Evolutionary conservation across 345 rosid genomes (phyloP).

Genomic region (Pistacia atlantica): DNA sequence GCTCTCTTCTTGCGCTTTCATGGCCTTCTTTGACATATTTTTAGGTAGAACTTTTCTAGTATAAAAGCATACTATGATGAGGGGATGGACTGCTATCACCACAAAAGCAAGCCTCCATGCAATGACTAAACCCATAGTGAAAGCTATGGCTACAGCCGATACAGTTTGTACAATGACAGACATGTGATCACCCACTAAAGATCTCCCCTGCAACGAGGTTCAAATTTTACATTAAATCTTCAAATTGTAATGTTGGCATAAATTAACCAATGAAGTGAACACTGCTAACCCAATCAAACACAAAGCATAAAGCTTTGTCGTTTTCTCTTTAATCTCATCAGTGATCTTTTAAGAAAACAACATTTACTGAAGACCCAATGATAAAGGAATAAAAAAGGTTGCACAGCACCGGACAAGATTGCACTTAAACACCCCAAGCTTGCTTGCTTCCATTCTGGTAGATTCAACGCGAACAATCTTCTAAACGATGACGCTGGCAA

Average conservation of each 20-base stretch:
- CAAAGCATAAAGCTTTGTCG: constrained; percentile 42
- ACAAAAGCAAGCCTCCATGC: constrained; percentile 73
- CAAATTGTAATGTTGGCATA: constrained; percentile 63
- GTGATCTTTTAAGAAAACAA: constrained; percentile 46
- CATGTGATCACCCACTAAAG: constrained; percentile 62
- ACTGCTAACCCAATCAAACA: constrained; percentile 48
- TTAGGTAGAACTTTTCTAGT: constrained; percentile 43
- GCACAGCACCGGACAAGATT: constrained; percentile 58
- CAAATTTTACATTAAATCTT: no score
- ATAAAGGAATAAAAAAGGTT: constrained; percentile 53
- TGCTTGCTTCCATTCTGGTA: constrained; percentile 73
- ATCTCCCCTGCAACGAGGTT: constrained; percentile 46
- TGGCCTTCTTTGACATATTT: constrained; percentile 48
- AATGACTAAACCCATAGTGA: constrained; percentile 64
- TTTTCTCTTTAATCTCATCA: constrained; percentile 53
- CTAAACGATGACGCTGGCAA: constrained; percentile 46
- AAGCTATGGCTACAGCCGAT: constrained; percentile 56
- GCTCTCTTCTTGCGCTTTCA: constrained; percentile 61
- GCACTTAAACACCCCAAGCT: constrained; percentile 58
- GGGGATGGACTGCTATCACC: constrained; percentile 61
- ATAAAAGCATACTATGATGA: constrained; percentile 50
- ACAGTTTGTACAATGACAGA: constrained; percentile 58
- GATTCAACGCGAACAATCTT: constrained; percentile 59
- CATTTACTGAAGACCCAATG: constrained; percentile 53
- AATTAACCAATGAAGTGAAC: constrained; percentile 43